Evolutionary conservation across 2,329 filamentous ascomycete genomes (phyloP), one percentile per base, ranked within the genome.

Genomic region (Leptographium wingfieldii): DNA sequence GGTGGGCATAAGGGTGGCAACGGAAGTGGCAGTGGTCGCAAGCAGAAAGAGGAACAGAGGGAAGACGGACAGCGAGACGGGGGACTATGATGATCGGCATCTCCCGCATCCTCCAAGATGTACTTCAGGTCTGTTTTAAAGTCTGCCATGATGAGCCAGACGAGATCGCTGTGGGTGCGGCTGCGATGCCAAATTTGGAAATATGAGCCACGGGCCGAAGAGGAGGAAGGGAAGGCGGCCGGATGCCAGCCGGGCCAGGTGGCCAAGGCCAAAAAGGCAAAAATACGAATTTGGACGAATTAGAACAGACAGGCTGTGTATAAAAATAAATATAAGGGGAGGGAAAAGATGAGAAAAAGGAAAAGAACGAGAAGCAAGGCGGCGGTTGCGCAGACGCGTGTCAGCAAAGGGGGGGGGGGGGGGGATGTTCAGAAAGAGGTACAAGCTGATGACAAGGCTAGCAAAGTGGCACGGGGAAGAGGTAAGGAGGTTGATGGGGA

Each of bases 21-120:
- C 10, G 53, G 35, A n/a, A 19, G 22, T 46, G 38, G 54, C 25
- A 40, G 49, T 31, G n/a, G 53, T 22, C 12, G 53, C 33, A 29
- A 38, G 31, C 54, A 11, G 38, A 43, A 56, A 56, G 29, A 46
- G 19, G 27, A 49, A 35, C 40, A 52, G 27, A 29, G 52, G 16
- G 31, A 38, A 19, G 16, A 55, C 52, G 31, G 52, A 55, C 55
- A 56, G 55, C 48, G 33, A 56, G 55, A 43, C 11, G 27, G 55
- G 22, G 55, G 25, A 25, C 40, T 43, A 22, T 56, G 27, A 56
- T 49, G 38, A 14, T 56, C 55, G 55, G 27, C 51, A 54, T 54
- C 51, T 29, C n/a, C 52, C 19, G 52, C 52, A 56, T 56, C 55
- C 10, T 48, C 55, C 55, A 56, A n/a, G 40, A 56, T 56, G 35